A percentile compares a stretch with the other conserved stretches of the same genome.
Conservation (phyloP, 768 basidiomycete species). For the Crucibulum laeve region DNA sequence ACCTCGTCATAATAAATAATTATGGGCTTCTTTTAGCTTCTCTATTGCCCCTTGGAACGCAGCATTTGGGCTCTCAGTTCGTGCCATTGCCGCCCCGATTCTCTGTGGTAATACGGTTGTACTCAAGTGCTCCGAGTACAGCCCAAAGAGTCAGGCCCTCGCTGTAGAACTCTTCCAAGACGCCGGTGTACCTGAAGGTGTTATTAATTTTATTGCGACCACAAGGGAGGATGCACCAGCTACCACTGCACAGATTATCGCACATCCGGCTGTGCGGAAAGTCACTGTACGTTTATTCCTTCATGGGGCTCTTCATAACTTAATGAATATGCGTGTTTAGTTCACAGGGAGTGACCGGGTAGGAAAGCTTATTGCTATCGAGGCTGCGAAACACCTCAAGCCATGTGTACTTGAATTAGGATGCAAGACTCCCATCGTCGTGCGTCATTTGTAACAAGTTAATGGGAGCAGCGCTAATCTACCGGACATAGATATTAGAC, state of each 20-base stretch:
- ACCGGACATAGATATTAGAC: constrained; percentile 34
- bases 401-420: constrained; percentile 54
- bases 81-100: constrained; percentile 41
- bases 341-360: constrained; percentile 56
- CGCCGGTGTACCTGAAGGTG: constrained; percentile 59
- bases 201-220: constrained; percentile 51
- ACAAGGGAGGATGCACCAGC: constrained; percentile 37
- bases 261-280: constrained; percentile 45
- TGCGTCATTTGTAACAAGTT: constrained; percentile 19
- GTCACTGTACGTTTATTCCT: constrained; percentile 44
- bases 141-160: constrained; percentile 41
- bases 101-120: constrained; percentile 56
- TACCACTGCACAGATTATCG: constrained; percentile 48
- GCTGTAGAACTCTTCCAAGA: constrained; percentile 45
- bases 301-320: too few relatives aligned
- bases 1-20: not conserved
- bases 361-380: constrained; percentile 46
- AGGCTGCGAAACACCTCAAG: constrained; percentile 53
- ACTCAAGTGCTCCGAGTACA: constrained; percentile 47
- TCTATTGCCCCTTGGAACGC: constrained; percentile 58
- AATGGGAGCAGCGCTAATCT: constrained; percentile 1
- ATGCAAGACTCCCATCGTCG: constrained; percentile 48
- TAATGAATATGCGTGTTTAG: constrained; percentile 30
- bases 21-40: constrained; percentile 25
- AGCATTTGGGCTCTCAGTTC: constrained; percentile 37